phyloP scores from a whole-genome alignment of 2,329 filamentous ascomycete genomes.

The Cladobotryum protrusum region DNA sequence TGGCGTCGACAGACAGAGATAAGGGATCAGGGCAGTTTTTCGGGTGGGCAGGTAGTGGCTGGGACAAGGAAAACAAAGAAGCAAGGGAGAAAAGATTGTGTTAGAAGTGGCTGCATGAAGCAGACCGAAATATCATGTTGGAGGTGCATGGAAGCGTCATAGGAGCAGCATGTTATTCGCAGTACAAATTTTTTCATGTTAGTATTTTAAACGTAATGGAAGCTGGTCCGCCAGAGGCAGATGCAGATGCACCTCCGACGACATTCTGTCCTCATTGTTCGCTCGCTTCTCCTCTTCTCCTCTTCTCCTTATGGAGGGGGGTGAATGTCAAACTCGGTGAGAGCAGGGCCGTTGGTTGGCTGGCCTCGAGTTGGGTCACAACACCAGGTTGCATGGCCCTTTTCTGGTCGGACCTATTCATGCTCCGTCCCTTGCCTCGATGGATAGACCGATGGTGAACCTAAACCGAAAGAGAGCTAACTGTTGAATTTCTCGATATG shows the following conservation, averaged over 20 bases:
- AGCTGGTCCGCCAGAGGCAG: slow-evolving; percentile 1
- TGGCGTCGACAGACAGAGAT: background rate
- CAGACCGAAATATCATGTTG: background rate
- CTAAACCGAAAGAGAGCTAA: too few relatives aligned
- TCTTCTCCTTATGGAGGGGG: background rate
- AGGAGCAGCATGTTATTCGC: too few relatives aligned
- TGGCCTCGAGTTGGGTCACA: background rate
- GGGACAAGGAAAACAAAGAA: background rate
- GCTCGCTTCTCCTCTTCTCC: background rate
- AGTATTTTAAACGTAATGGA: slow-evolving; percentile 11
- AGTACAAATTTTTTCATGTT: slow-evolving; percentile 1
- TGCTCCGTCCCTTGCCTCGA: too few relatives aligned
- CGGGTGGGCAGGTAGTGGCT: background rate
- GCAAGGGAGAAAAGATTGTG: background rate
- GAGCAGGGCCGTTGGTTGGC: slow-evolving; percentile 14
- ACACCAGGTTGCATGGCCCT: too few relatives aligned
- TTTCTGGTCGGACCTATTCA: too few relatives aligned
- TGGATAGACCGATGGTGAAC: too few relatives aligned
- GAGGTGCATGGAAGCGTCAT: too few relatives aligned
- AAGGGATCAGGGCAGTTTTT: background rate
- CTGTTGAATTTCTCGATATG: too few relatives aligned
- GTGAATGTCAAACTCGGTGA: slow-evolving; percentile 10
- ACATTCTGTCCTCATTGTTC: background rate
- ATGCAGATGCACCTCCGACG: too few relatives aligned
- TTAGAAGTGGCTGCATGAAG: background rate